These are phyloP conservation scores for Exophiala spinifera DNA, from an alignment of 2,329 filamentous ascomycete species.

Conservation along the genomic window DNA sequence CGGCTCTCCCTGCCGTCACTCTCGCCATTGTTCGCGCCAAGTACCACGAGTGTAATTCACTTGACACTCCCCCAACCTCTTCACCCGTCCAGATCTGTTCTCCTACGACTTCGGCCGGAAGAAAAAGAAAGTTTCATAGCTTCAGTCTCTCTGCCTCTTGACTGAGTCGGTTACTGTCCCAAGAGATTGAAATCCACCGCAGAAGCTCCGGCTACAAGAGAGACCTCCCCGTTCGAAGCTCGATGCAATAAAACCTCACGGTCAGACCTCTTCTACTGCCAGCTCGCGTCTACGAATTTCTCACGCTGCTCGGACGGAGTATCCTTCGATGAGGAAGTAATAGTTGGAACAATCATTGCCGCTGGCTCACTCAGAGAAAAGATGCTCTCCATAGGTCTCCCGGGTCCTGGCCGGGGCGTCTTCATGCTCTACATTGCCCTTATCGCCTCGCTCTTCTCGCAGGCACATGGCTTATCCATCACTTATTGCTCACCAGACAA, in stretches of 20 bases:
- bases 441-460: conserved; percentile 7
- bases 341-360: conserved; percentile 13
- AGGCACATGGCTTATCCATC: conserved; percentile 29
- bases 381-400: conserved; percentile 8
- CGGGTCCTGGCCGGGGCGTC: conserved; percentile 3
- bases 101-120: not conserved
- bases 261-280: not conserved
- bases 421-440: conserved; percentile 2
- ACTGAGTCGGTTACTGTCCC: conserved; percentile 5
- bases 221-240: not conserved
- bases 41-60: not conserved
- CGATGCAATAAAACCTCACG: not conserved
- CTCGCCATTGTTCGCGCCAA: no score
- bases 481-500: conserved; percentile 45
- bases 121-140: no score
- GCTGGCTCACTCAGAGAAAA: conserved; percentile 6
- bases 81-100: not conserved
- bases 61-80: not conserved
- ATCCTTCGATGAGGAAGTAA: conserved; percentile 18
- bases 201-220: not conserved
- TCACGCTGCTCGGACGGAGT: not conserved
- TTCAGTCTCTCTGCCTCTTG: conserved; percentile 4
- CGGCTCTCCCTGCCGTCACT: not conserved
- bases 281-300: not conserved
- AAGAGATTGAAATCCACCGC: not conserved